A percentile compares a stretch with the other conserved stretches of the same genome.
Evolutionary conservation across 2,329 filamentous ascomycete species (phyloP).

Genomic region (Aspergillus nomiae): DNA sequence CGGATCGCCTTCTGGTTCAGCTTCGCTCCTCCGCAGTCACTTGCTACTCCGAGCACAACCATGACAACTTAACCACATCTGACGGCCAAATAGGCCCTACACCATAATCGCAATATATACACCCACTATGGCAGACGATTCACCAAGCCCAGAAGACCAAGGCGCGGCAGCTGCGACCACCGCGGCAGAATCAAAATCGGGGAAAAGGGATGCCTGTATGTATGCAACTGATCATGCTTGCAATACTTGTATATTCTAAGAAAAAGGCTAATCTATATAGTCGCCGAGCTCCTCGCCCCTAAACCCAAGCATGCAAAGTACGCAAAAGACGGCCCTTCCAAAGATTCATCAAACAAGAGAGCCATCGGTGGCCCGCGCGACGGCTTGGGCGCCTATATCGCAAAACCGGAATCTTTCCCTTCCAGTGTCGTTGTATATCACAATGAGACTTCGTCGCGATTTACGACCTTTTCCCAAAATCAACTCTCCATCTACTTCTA

Average conservation of each 20-base stretch:
- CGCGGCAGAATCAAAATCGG: constrained; percentile 17
- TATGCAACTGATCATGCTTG: constrained; percentile 4
- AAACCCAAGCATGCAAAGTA: constrained; percentile 46
- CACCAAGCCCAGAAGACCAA: constrained; percentile 12
- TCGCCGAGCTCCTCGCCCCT: constrained; percentile 59
- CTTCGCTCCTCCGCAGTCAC: constrained; percentile 11
- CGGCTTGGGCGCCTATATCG: constrained; percentile 68
- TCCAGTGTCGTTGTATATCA: constrained; percentile 64
- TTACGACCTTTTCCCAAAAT: constrained; percentile 83
- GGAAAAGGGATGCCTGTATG: constrained; percentile 43
- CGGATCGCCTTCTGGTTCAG: constrained; percentile 2
- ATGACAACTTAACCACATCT: background rate
- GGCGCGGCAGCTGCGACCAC: constrained; percentile 5
- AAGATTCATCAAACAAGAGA: constrained; percentile 21
- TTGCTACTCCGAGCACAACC: background rate
- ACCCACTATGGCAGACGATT: background rate
- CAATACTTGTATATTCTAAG: background rate
- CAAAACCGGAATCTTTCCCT: constrained; percentile 62
- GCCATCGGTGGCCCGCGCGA: constrained; percentile 54
- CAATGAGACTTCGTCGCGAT: constrained; percentile 73
- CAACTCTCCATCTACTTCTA: constrained; percentile 81
- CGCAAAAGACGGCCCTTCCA: constrained; percentile 17
- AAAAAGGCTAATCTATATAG: constrained; percentile 29
- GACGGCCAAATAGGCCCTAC: background rate
- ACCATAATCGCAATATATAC: background rate